phyloP scores from a whole-genome alignment of 306 rosid genomes.

The Urtica urens region DNA sequence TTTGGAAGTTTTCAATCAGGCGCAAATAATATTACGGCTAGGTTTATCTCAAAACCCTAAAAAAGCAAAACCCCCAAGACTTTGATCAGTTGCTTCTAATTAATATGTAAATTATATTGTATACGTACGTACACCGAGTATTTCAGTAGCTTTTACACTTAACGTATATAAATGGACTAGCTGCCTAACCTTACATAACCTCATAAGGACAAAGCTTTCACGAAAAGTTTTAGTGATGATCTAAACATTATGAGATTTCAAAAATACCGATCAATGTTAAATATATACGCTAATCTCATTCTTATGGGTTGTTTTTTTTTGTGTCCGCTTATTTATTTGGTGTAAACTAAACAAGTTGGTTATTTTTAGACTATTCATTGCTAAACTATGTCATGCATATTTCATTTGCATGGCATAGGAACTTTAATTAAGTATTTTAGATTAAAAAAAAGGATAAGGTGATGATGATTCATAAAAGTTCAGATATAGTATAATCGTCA shows the following conservation, averaged over 20 bases:
- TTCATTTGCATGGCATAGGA: too few relatives aligned
- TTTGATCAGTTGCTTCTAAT: background rate
- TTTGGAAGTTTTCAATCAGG: background rate
- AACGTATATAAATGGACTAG: background rate
- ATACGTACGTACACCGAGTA: background rate
- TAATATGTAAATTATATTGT: background rate
- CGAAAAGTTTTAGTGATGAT: conserved; percentile 3
- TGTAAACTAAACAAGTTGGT: background rate
- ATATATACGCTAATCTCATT: background rate
- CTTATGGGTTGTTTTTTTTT: background rate
- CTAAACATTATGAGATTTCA: background rate
- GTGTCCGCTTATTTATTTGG: background rate
- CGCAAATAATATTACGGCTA: background rate
- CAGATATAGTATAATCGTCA: too few relatives aligned
- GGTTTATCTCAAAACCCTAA: background rate
- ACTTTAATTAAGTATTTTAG: too few relatives aligned
- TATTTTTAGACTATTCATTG: too few relatives aligned
- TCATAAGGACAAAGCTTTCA: conserved; percentile 11
- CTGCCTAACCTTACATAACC: background rate
- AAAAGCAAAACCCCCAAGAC: background rate
- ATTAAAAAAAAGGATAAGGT: too few relatives aligned
- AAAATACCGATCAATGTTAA: background rate
- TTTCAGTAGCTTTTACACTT: background rate
- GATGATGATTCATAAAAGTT: too few relatives aligned
- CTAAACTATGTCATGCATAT: too few relatives aligned